These are phyloP conservation scores for Skeletonema costatum DNA, from an alignment of 108 stramenopile genomes.

Conservation along the genomic window DNA sequence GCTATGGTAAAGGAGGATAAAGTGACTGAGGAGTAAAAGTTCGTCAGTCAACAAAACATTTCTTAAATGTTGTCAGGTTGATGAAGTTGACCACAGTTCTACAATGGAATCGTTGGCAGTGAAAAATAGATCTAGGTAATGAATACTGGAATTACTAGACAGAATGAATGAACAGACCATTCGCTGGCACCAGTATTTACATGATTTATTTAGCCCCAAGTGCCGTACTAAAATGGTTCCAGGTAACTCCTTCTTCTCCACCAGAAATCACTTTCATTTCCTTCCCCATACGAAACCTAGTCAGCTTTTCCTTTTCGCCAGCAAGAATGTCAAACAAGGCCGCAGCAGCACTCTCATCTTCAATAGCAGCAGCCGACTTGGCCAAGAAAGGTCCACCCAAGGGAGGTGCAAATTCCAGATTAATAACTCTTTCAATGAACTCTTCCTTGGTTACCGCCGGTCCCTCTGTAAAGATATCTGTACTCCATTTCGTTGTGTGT, in stretches of 20 bases:
- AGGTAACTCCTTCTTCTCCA: constrained; percentile 78
- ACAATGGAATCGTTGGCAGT: not conserved
- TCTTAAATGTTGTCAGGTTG: not conserved
- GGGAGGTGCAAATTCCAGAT: constrained; percentile 67
- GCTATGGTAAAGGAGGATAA: constrained; percentile 52
- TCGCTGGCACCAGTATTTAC: not conserved
- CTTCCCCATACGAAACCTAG: constrained; percentile 66
- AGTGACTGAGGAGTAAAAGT: not conserved
- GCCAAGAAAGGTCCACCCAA: constrained; percentile 78
- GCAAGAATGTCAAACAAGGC: constrained; percentile 69
- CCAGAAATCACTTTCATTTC: constrained; percentile 64
- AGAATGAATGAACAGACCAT: not conserved
- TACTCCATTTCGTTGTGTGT: constrained; percentile 77
- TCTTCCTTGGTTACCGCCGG: constrained; percentile 66
- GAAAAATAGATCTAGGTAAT: not conserved
- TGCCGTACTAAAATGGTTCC: constrained; percentile 64
- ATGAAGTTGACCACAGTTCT: not conserved
- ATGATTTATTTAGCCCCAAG: constrained; percentile 35
- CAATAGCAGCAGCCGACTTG: constrained; percentile 58
- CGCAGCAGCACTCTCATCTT: constrained; percentile 54
- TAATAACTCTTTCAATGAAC: constrained; percentile 55
- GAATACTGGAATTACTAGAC: not conserved
- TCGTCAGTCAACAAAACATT: not conserved
- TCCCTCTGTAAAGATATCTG: constrained; percentile 63
- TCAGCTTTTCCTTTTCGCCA: constrained; percentile 70